These are phyloP conservation scores for Abeoforma whisleri DNA, from an alignment of 78 protist species.

Conservation along the genomic window DNA sequence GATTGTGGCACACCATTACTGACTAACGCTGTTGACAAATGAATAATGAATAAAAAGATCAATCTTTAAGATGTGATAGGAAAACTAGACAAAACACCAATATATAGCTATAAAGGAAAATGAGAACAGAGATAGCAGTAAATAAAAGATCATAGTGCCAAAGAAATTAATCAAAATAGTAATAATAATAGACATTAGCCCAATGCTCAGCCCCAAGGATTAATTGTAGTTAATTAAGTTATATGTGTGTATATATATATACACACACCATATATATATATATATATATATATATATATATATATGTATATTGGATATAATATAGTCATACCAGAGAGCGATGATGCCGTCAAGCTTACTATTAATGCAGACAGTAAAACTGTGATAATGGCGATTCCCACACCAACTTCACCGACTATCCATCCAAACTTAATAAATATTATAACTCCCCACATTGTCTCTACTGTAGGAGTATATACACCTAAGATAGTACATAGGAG, in stretches of 20 bases:
- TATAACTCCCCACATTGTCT: slow-evolving; percentile 36
- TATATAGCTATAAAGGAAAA: neutral
- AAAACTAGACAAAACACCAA: neutral
- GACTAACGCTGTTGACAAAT: neutral
- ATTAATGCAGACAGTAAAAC: neutral
- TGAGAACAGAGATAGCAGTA: neutral
- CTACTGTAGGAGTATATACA: slow-evolving; percentile 22
- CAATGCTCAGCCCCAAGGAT: neutral
- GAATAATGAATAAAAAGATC: neutral
- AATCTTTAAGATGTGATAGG: neutral
- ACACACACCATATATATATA: neutral
- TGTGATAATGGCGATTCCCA: slow-evolving; percentile 2
- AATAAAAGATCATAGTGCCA: neutral
- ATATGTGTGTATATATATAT: no score
- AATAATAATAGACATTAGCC: neutral
- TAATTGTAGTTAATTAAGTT: neutral
- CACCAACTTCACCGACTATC: slow-evolving; percentile 34
- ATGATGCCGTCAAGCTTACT: slow-evolving; percentile 31
- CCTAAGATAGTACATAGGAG: no score
- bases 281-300: neutral
- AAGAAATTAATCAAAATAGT: neutral
- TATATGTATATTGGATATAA: slow-evolving; percentile 21
- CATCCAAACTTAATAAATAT: slow-evolving; percentile 42
- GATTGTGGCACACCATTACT: slow-evolving; percentile 6
- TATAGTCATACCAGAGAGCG: slow-evolving; percentile 53